These are phyloP conservation scores for Pyrenula massariospora DNA, from an alignment of 495 filamentous ascomycete genomes.

Conservation along the genomic window DNA sequence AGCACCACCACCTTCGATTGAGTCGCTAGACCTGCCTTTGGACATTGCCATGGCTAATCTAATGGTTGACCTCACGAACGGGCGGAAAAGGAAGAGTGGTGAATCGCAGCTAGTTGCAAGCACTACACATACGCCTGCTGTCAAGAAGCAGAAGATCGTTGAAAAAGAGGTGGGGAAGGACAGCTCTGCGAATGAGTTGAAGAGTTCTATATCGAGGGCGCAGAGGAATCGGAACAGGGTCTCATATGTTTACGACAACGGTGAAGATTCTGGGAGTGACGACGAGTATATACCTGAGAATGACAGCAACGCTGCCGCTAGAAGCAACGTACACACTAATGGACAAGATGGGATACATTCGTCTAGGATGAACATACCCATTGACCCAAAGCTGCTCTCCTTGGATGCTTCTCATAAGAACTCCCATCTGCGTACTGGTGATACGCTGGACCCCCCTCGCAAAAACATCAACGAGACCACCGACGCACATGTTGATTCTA, in stretches of 20 bases:
- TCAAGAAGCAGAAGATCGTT: not conserved
- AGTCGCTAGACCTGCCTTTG: too few species aligned
- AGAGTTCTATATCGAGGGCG: too few species aligned
- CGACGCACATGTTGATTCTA: not conserved
- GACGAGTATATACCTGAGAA: too few species aligned
- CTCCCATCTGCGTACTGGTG: not conserved
- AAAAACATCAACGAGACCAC: not conserved
- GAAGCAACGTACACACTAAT: too few species aligned
- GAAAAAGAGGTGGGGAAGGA: not conserved
- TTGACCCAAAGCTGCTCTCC: not conserved
- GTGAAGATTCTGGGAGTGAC: too few species aligned
- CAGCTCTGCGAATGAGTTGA: not conserved
- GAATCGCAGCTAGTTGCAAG: not conserved
- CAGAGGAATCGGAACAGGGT: too few species aligned
- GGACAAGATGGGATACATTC: too few species aligned
- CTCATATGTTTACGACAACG: too few species aligned
- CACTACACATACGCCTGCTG: not conserved
- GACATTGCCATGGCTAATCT: not conserved
- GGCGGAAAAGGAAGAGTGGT: not conserved
- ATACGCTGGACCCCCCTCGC: not conserved
- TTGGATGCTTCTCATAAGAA: not conserved
- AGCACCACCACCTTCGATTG: too few species aligned
- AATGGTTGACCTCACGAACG: not conserved
- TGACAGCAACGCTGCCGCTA: too few species aligned
- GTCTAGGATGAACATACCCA: not conserved